Evolutionary conservation across 2,329 filamentous ascomycete species (phyloP).

Genomic region (Karstenula rhodostoma): DNA sequence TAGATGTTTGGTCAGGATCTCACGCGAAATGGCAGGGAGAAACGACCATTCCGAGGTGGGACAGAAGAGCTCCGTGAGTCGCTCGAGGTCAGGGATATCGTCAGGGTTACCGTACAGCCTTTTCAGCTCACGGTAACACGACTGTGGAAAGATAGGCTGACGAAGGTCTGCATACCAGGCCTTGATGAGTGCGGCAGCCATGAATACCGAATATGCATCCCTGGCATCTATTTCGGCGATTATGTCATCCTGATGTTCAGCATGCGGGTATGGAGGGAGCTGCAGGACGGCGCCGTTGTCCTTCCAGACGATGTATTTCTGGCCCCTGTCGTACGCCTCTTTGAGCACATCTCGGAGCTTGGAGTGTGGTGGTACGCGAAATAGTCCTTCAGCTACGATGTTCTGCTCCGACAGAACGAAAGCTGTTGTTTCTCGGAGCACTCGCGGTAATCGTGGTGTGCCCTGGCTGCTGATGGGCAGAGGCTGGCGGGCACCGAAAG

Average conservation of each 20-base stretch:
- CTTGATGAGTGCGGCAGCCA: constrained; percentile 63
- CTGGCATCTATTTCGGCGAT: constrained; percentile 56
- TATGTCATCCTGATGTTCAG: constrained; percentile 50
- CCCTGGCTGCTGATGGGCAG: constrained; percentile 57
- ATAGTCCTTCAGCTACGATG: constrained; percentile 60
- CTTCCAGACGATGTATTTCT: constrained; percentile 63
- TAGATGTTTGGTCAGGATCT: constrained; percentile 60
- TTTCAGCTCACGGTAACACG: constrained; percentile 58
- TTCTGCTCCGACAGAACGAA: constrained; percentile 60
- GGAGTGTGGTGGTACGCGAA: constrained; percentile 61
- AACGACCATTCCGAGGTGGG: constrained; percentile 57
- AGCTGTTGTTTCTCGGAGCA: constrained; percentile 61
- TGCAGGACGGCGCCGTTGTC: constrained; percentile 49
- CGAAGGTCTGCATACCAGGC: constrained; percentile 63
- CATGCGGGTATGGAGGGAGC: constrained; percentile 40
- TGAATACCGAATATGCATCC: constrained; percentile 62
- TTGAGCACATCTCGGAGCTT: constrained; percentile 59
- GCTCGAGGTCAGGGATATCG: constrained; percentile 51
- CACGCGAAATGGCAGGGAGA: constrained; percentile 55
- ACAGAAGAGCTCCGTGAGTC: constrained; percentile 56
- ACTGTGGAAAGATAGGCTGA: constrained; percentile 60
- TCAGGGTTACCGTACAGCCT: constrained; percentile 52
- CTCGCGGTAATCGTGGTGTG: constrained; percentile 58
- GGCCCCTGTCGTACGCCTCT: constrained; percentile 64
- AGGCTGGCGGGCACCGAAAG: constrained; percentile 58